These are phyloP conservation scores for Penicillium salamii DNA, from an alignment of 495 filamentous ascomycete species.

Conservation along the genomic window DNA sequence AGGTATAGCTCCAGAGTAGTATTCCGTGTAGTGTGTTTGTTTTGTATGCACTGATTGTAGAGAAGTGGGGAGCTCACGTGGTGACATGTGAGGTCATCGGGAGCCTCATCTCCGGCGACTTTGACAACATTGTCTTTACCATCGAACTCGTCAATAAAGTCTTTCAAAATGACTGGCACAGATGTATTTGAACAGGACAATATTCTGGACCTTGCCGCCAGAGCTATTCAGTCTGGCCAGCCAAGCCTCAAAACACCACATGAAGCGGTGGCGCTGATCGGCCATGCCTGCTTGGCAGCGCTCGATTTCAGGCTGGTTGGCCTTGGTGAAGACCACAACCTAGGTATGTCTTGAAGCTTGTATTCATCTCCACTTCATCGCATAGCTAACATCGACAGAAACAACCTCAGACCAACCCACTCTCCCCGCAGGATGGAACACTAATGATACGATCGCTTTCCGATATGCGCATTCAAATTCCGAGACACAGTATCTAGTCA, in stretches of 20 bases:
- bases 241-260: conserved; percentile 68
- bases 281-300: conserved; percentile 77
- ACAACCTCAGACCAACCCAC: conserved; percentile 47
- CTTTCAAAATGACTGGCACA: conserved; percentile 23
- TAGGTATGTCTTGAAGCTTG: conserved; percentile 58
- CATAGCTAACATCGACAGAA: conserved; percentile 40
- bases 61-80: too few relatives aligned
- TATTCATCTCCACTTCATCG: too few relatives aligned
- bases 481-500: conserved; percentile 78
- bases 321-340: conserved; percentile 73
- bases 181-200: conserved; percentile 25
- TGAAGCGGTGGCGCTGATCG: conserved; percentile 82
- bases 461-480: conserved; percentile 90
- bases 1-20: too few relatives aligned
- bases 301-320: conserved; percentile 81
- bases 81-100: neutral
- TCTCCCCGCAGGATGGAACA: conserved; percentile 80
- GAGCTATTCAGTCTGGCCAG: conserved; percentile 28
- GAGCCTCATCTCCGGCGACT: neutral
- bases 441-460: conserved; percentile 66
- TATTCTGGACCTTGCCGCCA: conserved; percentile 33
- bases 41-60: neutral
- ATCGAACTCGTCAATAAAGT: neutral
- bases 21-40: neutral
- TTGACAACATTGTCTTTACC: neutral